phyloP scores from a whole-genome alignment of 768 basidiomycete genomes.

The Tulasnella sp. region DNA sequence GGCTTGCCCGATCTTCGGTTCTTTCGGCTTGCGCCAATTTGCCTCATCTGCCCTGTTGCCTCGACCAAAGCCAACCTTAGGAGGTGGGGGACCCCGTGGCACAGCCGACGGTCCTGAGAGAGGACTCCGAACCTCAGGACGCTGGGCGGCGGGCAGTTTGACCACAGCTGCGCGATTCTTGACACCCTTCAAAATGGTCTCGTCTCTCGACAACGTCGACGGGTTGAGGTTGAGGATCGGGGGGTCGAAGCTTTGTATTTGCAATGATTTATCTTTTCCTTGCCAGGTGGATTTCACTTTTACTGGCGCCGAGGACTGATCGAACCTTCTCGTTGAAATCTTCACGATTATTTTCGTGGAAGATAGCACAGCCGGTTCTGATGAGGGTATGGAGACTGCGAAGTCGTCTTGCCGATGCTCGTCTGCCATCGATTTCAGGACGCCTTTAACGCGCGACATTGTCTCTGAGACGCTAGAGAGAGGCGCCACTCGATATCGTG shows the following conservation, averaged over 20 bases:
- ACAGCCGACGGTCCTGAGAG: not conserved
- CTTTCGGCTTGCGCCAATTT: constrained; percentile 21
- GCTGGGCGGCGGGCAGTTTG: not conserved
- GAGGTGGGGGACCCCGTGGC: not conserved
- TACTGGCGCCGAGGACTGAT: not conserved
- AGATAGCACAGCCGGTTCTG: not conserved
- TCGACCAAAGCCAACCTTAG: constrained; percentile 2
- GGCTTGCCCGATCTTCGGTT: not conserved
- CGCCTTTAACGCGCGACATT: constrained; percentile 83
- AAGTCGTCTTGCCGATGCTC: not conserved
- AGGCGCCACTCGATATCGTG: constrained; percentile 45
- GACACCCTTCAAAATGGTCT: constrained; percentile 36
- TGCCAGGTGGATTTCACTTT: not conserved
- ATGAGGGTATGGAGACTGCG: not conserved
- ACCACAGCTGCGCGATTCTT: not conserved
- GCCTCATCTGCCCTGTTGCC: constrained; percentile 18
- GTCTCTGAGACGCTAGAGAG: constrained; percentile 78
- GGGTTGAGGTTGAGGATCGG: constrained; percentile 61
- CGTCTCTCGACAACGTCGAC: constrained; percentile 60
- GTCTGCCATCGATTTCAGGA: constrained; percentile 38
- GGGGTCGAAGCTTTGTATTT: constrained; percentile 49
- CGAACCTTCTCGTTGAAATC: not conserved
- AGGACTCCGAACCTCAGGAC: not conserved
- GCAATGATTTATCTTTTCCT: not conserved
- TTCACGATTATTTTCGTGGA: not conserved